Evolutionary conservation across 768 basidiomycete species (phyloP).

Genomic region (Pleurotus cornucopiae): DNA sequence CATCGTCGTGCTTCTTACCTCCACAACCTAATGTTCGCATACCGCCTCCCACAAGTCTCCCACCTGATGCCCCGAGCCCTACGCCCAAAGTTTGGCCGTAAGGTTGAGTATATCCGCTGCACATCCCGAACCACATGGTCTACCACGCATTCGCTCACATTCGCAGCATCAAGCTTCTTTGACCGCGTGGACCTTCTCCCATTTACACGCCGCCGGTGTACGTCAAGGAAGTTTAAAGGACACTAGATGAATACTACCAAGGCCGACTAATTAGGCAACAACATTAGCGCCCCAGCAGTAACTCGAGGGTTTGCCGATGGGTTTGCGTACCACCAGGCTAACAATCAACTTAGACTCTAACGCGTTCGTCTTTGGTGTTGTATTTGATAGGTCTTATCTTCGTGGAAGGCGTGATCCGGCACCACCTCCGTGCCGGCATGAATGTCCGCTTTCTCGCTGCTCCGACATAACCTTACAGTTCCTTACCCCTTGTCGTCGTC

Average conservation of each 20-base stretch:
- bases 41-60: no score
- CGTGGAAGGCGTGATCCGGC: background rate
- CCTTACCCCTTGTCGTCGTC: background rate
- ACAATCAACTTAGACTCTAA: no score
- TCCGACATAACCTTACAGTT: constrained; percentile 5
- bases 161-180: background rate
- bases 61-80: background rate
- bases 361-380: no score
- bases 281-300: no score
- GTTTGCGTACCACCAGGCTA: no score
- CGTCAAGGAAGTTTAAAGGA: background rate
- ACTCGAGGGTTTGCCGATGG: no score
- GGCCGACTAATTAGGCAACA: background rate
- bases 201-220: background rate
- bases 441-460: background rate
- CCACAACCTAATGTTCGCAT: no score
- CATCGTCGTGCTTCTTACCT: no score
- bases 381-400: no score
- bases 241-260: background rate
- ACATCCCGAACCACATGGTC: background rate
- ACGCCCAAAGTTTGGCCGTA: background rate
- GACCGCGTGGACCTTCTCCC: background rate
- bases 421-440: background rate
- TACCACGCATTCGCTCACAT: background rate
- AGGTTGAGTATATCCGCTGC: background rate